Conservation (phyloP, 1,139 yeast species). For the Suhomyces coccinellae region DNA sequence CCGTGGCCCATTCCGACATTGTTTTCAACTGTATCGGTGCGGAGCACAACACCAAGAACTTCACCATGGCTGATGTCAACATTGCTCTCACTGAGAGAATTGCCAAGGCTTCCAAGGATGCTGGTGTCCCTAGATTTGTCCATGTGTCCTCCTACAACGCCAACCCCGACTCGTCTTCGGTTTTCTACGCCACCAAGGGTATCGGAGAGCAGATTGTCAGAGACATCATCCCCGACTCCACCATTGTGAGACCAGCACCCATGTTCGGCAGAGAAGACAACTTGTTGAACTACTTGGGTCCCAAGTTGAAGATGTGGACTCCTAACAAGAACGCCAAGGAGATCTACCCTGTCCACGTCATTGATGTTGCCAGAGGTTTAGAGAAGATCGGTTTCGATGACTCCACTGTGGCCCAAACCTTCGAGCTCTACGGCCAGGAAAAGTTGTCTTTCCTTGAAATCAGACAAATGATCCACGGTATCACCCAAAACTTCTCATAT, state of each 20-base stretch:
- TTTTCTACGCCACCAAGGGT: conserved; percentile 79
- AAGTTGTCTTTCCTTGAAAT: conserved; percentile 63
- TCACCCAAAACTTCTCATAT: conserved; percentile 58
- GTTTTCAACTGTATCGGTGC: conserved; percentile 82
- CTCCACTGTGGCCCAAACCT: conserved; percentile 73
- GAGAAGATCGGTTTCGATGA: conserved; percentile 83
- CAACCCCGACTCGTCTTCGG: conserved; percentile 63
- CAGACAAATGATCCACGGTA: conserved; percentile 67
- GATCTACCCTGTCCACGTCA: conserved; percentile 72
- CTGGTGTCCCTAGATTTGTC: conserved; percentile 71
- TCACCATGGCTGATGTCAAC: conserved; percentile 79
- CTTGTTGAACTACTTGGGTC: conserved; percentile 64
- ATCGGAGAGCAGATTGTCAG: conserved; percentile 72
- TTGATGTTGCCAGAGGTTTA: conserved; percentile 77
- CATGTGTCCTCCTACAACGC: conserved; percentile 86
- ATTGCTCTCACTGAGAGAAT: conserved; percentile 78
- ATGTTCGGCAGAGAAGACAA: conserved; percentile 77
- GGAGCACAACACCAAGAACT: conserved; percentile 76
- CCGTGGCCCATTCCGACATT: conserved; percentile 80
- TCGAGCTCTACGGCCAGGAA: conserved; percentile 76
- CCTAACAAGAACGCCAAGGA: conserved; percentile 66
- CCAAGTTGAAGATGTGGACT: conserved; percentile 57
- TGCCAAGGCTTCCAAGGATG: conserved; percentile 70
- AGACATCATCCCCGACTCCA: conserved; percentile 69
- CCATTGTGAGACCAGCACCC: conserved; percentile 85